phyloP scores from a whole-genome alignment of 2,329 filamentous ascomycete species.

The Cladosporium phlei region DNA sequence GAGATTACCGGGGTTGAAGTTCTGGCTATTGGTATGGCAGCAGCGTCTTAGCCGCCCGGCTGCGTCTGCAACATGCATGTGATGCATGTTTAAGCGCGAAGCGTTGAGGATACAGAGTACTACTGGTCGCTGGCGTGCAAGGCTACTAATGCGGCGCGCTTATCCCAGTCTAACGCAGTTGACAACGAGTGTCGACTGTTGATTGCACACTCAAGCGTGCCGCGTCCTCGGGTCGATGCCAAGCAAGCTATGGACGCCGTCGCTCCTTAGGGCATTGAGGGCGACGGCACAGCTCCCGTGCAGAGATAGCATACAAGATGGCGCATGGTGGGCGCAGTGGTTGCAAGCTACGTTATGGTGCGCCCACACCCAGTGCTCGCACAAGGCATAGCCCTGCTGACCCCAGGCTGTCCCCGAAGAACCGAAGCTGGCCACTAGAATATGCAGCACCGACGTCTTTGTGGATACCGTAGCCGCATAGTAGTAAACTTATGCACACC shows the following conservation, averaged over 20 bases:
- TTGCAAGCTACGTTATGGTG: neutral
- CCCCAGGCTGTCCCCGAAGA: neutral
- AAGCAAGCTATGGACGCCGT: constrained; percentile 6
- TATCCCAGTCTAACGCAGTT: constrained; percentile 9
- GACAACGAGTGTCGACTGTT: constrained; percentile 4
- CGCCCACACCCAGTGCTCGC: neutral
- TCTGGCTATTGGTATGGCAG: constrained; percentile 2
- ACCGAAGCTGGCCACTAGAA: neutral
- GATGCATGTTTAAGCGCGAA: constrained; percentile 8
- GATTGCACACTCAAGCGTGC: neutral
- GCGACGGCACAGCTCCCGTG: constrained; percentile 7
- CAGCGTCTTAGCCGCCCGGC: constrained; percentile 9
- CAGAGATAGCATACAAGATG: constrained; percentile 1
- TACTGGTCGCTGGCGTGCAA: constrained; percentile 1
- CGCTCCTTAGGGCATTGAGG: neutral
- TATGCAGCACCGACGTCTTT: constrained; percentile 2
- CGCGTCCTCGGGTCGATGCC: constrained; percentile 1
- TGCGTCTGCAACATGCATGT: constrained; percentile 1
- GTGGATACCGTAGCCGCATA: constrained; percentile 7
- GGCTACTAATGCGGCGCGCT: constrained; percentile 7
- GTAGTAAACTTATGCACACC: constrained; percentile 8
- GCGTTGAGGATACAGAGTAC: neutral
- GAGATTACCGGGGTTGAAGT: neutral
- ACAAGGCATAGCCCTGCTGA: constrained; percentile 4
- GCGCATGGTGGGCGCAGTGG: neutral